phyloP scores from a whole-genome alignment of 2,329 filamentous ascomycete genomes.

The Aspergillus pseudonomiae region DNA sequence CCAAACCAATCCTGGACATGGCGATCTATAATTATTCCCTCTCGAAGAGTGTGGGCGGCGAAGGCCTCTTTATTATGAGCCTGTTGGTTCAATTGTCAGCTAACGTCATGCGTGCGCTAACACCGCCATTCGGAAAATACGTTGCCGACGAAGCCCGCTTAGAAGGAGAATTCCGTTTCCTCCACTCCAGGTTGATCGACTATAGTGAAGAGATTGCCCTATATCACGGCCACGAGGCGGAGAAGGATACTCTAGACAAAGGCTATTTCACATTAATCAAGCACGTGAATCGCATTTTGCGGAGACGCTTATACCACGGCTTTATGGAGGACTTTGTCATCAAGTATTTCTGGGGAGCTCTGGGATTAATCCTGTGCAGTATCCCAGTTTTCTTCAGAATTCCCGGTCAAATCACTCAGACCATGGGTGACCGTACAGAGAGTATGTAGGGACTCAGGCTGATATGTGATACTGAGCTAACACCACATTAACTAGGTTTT shows the following conservation, averaged over 20 bases:
- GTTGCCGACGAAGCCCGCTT: conserved; percentile 93
- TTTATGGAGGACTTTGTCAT: conserved; percentile 99
- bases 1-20: conserved; percentile 94
- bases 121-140: conserved; percentile 95
- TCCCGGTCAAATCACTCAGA: conserved; percentile 64
- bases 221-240: conserved; percentile 87
- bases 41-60: conserved; percentile 91
- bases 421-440: conserved; percentile 59
- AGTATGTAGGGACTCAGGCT: conserved; percentile 44
- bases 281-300: conserved; percentile 94
- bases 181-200: conserved; percentile 92
- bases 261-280: conserved; percentile 99
- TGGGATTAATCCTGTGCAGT: conserved; percentile 89
- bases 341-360: conserved; percentile 97
- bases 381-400: conserved; percentile 95
- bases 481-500: conserved; percentile 60
- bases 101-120: conserved; percentile 88
- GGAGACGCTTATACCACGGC: conserved; percentile 91
- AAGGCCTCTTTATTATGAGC: conserved; percentile 94
- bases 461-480: background rate
- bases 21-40: conserved; percentile 94
- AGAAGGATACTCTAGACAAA: conserved; percentile 96
- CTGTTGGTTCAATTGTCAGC: conserved; percentile 91
- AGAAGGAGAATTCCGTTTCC: conserved; percentile 94
- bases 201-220: conserved; percentile 94